Evolutionary conservation across 1,284 basidiomycete species (phyloP), one percentile per base, ranked within the genome.

Genomic region (Pyrrhoderma noxium): DNA sequence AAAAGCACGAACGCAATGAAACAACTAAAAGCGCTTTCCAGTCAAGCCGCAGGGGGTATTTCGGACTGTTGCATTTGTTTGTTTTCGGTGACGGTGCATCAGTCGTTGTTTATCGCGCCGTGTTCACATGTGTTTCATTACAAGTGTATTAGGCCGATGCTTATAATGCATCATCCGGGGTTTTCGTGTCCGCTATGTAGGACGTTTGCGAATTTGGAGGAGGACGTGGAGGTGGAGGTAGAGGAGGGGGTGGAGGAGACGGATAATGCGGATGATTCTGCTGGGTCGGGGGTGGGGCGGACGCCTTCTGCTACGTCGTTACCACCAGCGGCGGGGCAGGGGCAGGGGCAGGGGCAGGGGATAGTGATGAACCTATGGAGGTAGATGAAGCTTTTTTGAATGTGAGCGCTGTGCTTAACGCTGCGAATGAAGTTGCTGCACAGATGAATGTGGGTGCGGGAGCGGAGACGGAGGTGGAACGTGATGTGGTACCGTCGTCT

Each of bases 121-220:
- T 94, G 92, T 67, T 95, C 92, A 4, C 95, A 98, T 68, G 86
- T 94, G 0, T 97, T 96, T 74, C 95, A 97, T 70, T 98, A 90
- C 80, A 98, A 98, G 68, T 99, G 96, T 68, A 95, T 99, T 58
- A 82, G 93, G 0, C 94, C 93, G 0, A 74, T 98, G 14, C 76
- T 99, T 40, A 79, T 88, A 59, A 68, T 78, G 35, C 93, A 98
- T 67, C 83, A 95, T 61, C 92, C 95, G 0, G 89, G 91, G 2
- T 99, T 99, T 69, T 90, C 85, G 5, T 99, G 95, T 61, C 96
- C 95, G 0, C 79, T 99, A 7, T 99, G 95, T 67, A 75, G 89
- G 41, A 90, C 89, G 0, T 96, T 90, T 64, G 93, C 93, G 9
- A 90, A 98, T 64, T 77, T 99, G 11, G 93, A 98, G 49, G 93